These are phyloP conservation scores for Starmerella sirachaensis DNA, from an alignment of 805 yeast genomes.

Conservation along the genomic window DNA sequence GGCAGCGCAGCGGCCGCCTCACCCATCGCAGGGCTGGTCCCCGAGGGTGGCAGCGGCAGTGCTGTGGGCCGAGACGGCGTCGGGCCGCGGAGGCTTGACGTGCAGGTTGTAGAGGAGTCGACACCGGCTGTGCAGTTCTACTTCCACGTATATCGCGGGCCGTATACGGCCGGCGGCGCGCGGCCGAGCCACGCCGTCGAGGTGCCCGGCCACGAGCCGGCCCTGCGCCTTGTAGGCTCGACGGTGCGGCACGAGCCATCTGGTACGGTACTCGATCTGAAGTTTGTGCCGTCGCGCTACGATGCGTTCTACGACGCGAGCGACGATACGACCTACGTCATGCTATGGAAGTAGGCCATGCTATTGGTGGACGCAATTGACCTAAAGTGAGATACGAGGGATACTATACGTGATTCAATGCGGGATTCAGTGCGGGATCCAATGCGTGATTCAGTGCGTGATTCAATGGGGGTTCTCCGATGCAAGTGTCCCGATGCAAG, in stretches of 20 bases:
- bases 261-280: not conserved
- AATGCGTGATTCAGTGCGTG: no score
- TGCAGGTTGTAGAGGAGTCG: constrained; percentile 9
- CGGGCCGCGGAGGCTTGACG: not conserved
- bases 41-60: not conserved
- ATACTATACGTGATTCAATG: no score
- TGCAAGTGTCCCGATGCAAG: no score
- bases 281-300: constrained; percentile 1
- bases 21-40: not conserved
- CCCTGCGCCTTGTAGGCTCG: constrained; percentile 3
- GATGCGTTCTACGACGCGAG: constrained; percentile 17
- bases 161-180: constrained; percentile 13
- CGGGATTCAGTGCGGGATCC: no score
- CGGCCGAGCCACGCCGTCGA: constrained; percentile 20
- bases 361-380: no score
- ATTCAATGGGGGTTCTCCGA: no score
- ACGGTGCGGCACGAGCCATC: not conserved
- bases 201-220: constrained; percentile 15
- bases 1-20: not conserved
- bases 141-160: constrained; percentile 18
- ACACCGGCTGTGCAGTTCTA: constrained; percentile 9
- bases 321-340: constrained; percentile 20
- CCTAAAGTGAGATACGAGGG: no score
- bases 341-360: constrained; percentile 20
- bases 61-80: not conserved